A percentile compares a stretch with the other conserved stretches of the same genome.
Evolutionary conservation across 2,329 filamentous ascomycete species (phyloP).

Genomic region (Daldinia eschscholtzii): DNA sequence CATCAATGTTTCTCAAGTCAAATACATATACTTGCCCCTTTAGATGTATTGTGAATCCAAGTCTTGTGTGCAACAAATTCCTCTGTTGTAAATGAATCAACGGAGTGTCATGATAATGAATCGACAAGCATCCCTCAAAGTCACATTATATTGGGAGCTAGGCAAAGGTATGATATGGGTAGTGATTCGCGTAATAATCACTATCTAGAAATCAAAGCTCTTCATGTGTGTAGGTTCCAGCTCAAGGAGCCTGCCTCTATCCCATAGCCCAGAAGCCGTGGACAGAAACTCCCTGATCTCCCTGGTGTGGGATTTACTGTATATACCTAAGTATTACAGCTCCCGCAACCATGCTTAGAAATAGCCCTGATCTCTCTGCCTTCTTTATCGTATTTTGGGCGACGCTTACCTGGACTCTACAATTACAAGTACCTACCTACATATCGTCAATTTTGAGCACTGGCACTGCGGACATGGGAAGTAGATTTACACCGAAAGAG

Average conservation of each 20-base stretch:
- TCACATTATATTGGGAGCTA: background rate
- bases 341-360: background rate
- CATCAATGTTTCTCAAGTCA: background rate
- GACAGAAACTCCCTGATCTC: background rate
- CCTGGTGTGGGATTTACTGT: no score
- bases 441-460: background rate
- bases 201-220: background rate
- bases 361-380: background rate
- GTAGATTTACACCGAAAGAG: no score
- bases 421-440: no score
- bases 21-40: background rate
- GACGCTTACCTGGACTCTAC: background rate
- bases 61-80: background rate
- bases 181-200: background rate
- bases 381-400: background rate
- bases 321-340: background rate
- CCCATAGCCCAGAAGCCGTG: background rate
- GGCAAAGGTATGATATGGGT: background rate
- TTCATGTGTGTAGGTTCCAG: background rate
- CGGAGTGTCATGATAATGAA: background rate
- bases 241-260: background rate
- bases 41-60: no score
- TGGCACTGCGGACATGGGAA: no score
- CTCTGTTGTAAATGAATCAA: background rate
- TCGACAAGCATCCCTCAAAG: background rate